Conservation (phyloP, 2,329 filamentous ascomycete genomes). For the Teratosphaeria destructans region DNA sequence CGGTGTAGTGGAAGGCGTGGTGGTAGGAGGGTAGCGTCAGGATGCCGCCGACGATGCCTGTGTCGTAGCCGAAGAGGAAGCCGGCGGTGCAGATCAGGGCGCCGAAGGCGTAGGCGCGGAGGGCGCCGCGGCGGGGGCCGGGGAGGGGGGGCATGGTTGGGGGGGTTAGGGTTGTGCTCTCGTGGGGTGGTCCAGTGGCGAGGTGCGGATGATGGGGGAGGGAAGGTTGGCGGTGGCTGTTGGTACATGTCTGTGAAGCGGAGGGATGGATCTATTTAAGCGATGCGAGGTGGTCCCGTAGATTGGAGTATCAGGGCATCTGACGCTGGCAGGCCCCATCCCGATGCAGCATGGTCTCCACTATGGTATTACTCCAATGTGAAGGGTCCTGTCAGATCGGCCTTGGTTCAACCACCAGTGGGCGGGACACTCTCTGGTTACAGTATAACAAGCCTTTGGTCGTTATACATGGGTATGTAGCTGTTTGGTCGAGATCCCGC, state of each 20-base stretch:
- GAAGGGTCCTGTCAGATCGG: no score
- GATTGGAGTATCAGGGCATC: no score
- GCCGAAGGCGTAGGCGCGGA: slow-evolving; percentile 1
- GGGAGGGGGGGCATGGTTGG: not conserved
- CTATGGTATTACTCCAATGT: not conserved
- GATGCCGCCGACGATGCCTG: slow-evolving; percentile 1
- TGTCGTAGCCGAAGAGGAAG: slow-evolving; percentile 1
- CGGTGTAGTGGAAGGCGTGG: slow-evolving; percentile 17
- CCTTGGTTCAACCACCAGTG: no score
- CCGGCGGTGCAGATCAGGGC: slow-evolving; percentile 1
- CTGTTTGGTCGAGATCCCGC: no score
- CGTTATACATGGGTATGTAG: no score
- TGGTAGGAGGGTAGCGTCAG: slow-evolving; percentile 10
- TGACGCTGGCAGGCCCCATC: not conserved
- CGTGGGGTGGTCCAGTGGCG: not conserved
- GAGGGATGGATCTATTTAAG: no score
- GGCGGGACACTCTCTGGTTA: no score
- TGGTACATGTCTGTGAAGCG: no score
- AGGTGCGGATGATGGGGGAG: not conserved
- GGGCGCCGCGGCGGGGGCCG: not conserved
- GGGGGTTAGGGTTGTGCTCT: not conserved
- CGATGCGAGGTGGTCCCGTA: no score
- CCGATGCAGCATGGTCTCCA: not conserved
- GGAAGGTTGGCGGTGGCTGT: not conserved
- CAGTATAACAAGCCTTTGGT: no score